A percentile compares a stretch with the other conserved stretches of the same genome.
Conservation (phyloP, 1,284 basidiomycete species). For the Apiotrichum montevideense region DNA sequence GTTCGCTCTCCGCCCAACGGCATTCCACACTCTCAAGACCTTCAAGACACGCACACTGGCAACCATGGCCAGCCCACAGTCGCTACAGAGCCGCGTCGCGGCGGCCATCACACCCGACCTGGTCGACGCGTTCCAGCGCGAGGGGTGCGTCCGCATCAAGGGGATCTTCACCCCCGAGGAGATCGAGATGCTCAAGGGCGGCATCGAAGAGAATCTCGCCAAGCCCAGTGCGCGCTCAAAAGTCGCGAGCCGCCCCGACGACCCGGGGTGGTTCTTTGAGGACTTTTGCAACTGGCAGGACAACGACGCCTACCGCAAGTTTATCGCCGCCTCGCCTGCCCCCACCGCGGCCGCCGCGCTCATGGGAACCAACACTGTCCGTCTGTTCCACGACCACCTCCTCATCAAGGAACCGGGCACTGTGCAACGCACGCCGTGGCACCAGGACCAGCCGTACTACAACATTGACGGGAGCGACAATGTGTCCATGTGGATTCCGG, state of each 20-base stretch:
- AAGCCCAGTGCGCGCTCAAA: constrained; percentile 2
- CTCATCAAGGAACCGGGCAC: constrained; percentile 16
- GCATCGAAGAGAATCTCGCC: constrained; percentile 13
- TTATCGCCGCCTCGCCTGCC: constrained; percentile 10
- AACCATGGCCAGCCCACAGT: neutral
- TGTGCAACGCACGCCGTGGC: constrained; percentile 14
- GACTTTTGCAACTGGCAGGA: constrained; percentile 18
- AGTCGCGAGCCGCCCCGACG: constrained; percentile 7
- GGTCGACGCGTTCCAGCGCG: constrained; percentile 2
- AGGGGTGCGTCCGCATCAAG: constrained; percentile 11
- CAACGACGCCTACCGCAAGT: constrained; percentile 4
- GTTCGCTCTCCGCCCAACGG: too few relatives aligned
- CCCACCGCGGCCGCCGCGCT: constrained; percentile 9
- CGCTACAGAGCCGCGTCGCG: constrained; percentile 4
- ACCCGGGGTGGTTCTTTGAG: constrained; percentile 20
- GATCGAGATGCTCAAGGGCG: constrained; percentile 1
- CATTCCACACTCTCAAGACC: too few relatives aligned
- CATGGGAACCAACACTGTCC: constrained; percentile 1
- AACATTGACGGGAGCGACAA: constrained; percentile 10
- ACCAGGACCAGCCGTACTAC: constrained; percentile 21
- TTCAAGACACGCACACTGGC: neutral
- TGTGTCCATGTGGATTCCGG: constrained; percentile 16
- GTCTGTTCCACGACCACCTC: constrained; percentile 18
- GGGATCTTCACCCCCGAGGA: constrained; percentile 12
- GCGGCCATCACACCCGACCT: constrained; percentile 9